A percentile compares a stretch with the other conserved stretches of the same genome.
Conservation (phyloP, 805 yeast species). For the Wickerhamomyces bisporus region DNA sequence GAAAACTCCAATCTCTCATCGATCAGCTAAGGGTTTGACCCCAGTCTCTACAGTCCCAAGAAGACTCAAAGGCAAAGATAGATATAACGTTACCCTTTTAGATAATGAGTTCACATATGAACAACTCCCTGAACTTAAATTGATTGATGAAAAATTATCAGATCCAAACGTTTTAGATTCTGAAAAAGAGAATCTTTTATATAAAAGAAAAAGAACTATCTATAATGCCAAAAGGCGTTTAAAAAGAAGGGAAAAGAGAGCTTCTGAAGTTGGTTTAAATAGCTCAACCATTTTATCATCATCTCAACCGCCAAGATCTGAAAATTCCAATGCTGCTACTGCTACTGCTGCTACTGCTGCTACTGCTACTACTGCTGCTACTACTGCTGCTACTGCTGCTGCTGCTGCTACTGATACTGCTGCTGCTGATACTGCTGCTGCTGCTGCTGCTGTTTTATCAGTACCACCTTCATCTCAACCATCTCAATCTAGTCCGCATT, state of each 20-base stretch:
- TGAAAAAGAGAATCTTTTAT: conserved; percentile 1
- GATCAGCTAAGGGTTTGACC: too few relatives aligned
- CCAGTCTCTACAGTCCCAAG: background rate
- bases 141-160: conserved; percentile 1
- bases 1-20: too few relatives aligned
- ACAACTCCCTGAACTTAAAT: conserved; percentile 8
- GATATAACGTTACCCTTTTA: background rate
- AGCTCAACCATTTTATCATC: background rate
- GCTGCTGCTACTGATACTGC: too few relatives aligned
- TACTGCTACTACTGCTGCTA: too few relatives aligned
- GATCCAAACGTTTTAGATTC: background rate
- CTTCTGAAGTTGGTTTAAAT: too few relatives aligned
- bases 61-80: background rate
- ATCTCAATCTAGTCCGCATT: background rate
- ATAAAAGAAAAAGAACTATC: conserved; percentile 4
- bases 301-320: too few relatives aligned
- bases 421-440: too few relatives aligned
- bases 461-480: too few relatives aligned
- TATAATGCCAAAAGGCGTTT: conserved; percentile 10
- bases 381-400: too few relatives aligned
- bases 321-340: too few relatives aligned
- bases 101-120: conserved; percentile 3
- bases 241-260: conserved; percentile 2
- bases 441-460: too few relatives aligned
- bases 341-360: too few relatives aligned